Evolutionary conservation across 1,139 yeast species (phyloP).

Genomic region (Candida smagusa): DNA sequence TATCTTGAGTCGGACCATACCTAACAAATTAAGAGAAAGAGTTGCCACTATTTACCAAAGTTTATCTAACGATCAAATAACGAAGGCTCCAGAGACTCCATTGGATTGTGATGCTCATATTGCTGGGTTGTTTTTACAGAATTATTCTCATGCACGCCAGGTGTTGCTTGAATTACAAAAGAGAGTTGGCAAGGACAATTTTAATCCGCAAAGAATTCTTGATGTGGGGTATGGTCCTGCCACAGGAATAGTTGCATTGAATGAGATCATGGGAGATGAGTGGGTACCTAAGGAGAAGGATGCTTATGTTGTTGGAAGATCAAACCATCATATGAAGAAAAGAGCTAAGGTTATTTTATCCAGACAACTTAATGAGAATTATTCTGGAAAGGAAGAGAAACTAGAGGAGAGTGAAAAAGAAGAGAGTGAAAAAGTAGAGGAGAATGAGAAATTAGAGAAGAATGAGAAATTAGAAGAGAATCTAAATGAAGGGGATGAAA

Average conservation of each 20-base stretch:
- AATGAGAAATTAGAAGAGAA: too few species aligned
- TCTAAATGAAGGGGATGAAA: too few species aligned
- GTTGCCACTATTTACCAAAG: slow-evolving; percentile 53
- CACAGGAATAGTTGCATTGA: slow-evolving; percentile 84
- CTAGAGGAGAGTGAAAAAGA: slow-evolving; percentile 5
- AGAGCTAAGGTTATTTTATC: slow-evolving; percentile 75
- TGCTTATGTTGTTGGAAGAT: slow-evolving; percentile 69
- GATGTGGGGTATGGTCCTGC: slow-evolving; percentile 93
- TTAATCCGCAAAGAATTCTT: slow-evolving; percentile 64
- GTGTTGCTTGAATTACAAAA: slow-evolving; percentile 65
- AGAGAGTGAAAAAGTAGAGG: slow-evolving; percentile 14
- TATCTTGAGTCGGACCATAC: slow-evolving; percentile 51
- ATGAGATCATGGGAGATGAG: slow-evolving; percentile 69
- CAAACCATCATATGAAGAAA: slow-evolving; percentile 61
- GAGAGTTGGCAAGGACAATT: slow-evolving; percentile 44
- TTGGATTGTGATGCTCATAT: slow-evolving; percentile 80
- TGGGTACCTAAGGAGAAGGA: slow-evolving; percentile 65
- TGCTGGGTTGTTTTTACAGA: slow-evolving; percentile 80
- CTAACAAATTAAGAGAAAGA: slow-evolving; percentile 53
- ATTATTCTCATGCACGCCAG: slow-evolving; percentile 70
- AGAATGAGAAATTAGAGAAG: slow-evolving; percentile 13
- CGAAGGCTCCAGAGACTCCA: slow-evolving; percentile 48
- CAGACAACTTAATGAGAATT: slow-evolving; percentile 59
- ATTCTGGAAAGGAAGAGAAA: slow-evolving; percentile 15
- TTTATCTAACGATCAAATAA: slow-evolving; percentile 49